Percentiles rank a stretch among this genome's conserved stretches.
These are phyloP conservation scores for Aureobasidium sp. DNA, from an alignment of 2,329 filamentous ascomycete species.

Conservation along the genomic window DNA sequence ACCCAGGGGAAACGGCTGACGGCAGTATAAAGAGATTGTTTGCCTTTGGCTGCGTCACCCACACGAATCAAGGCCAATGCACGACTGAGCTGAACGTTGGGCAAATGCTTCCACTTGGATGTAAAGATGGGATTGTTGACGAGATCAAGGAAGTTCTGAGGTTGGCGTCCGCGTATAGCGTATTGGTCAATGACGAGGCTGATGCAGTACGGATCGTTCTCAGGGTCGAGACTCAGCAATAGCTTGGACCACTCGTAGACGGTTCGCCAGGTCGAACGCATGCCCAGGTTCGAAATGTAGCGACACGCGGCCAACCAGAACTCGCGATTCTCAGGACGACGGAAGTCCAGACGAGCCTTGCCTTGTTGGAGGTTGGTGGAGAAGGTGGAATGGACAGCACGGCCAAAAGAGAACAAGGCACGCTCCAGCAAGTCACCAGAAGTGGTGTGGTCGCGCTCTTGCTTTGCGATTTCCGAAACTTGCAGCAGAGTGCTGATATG, in stretches of 20 bases:
- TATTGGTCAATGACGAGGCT: conserved; percentile 75
- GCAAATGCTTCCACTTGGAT: conserved; percentile 47
- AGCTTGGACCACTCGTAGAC: conserved; percentile 91
- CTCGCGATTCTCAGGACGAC: conserved; percentile 79
- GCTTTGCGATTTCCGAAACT: conserved; percentile 84
- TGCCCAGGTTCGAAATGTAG: conserved; percentile 76
- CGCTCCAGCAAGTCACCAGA: conserved; percentile 84
- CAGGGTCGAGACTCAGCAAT: conserved; percentile 64
- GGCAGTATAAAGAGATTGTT: conserved; percentile 57
- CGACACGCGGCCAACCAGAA: conserved; percentile 86
- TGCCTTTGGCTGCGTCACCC: conserved; percentile 58
- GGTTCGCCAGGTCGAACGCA: conserved; percentile 90
- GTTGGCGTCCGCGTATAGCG: conserved; percentile 72
- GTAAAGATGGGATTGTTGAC: conserved; percentile 45
- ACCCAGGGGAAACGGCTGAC: conserved; percentile 78
- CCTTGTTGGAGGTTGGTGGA: conserved; percentile 67
- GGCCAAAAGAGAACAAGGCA: conserved; percentile 88
- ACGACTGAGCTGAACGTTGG: conserved; percentile 68
- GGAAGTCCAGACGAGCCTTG: conserved; percentile 72
- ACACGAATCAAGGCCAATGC: conserved; percentile 69
- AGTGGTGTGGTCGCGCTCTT: conserved; percentile 80
- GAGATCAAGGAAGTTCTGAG: conserved; percentile 68
- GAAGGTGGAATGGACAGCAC: conserved; percentile 78
- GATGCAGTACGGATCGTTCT: conserved; percentile 74
- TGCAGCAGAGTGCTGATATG: conserved; percentile 92